Evolutionary conservation across 805 yeast genomes (phyloP), one percentile per base, ranked within the genome.

Genomic region (Clavispora fructus): DNA sequence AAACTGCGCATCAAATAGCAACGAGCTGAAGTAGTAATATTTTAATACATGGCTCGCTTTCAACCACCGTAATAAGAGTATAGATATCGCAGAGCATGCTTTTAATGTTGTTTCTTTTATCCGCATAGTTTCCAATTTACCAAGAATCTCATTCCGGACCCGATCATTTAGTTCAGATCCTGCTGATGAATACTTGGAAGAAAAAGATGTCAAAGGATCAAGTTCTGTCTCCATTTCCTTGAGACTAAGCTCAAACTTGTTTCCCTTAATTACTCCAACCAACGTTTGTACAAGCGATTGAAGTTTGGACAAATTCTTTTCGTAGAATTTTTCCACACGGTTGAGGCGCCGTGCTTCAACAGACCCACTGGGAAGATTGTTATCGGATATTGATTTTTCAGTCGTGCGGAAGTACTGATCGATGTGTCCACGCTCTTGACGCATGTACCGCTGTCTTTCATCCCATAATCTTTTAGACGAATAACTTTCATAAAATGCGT

Each of bases 21-120:
- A 60, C 0, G 87, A 77, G 7, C 85, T 63, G 12, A 92, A 67
- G 55, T 83, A 87, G 60, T 89, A 95, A 61, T 76, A 83, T 61
- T 92, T 91, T 51, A 91, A 62, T 2, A 89, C 68, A 61, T 94
- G 97, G 39, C 80, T 84, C 9, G 75, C 62, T 59, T 86, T 87
- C 61, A 87, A 84, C 97, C 97, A 91, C 55, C 76, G 77, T 30
- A 84, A 60, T 17, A 94, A 59, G 17, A 79, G 55, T 10, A 67
- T 54, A 1, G 88, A 45, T 1, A 81, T 74, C 1, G 78, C 77
- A 0, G 84, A 69, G 2, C 83, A 67, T 4, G 83, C 77, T 53
- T 82, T 85, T 43, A 84, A 57, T 1, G 83, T 68, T 3, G 79
- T 65, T 54, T 86, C 92, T 52, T 83, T 84, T n/a, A 78, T 68